These are phyloP conservation scores for Lanmaoa pseudosensibilis DNA, from an alignment of 768 basidiomycete genomes.

Conservation along the genomic window DNA sequence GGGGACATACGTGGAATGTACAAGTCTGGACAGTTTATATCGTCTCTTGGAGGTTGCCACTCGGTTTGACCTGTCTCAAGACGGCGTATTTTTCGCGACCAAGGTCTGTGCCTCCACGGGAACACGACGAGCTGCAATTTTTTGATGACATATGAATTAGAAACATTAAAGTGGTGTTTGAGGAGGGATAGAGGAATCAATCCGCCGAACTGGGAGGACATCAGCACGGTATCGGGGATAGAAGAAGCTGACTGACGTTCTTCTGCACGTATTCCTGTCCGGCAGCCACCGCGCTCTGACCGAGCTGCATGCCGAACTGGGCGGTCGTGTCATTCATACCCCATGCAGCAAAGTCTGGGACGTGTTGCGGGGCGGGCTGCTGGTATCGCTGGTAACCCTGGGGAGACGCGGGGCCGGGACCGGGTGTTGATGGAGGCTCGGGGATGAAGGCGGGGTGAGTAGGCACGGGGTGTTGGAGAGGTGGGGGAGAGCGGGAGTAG, in stretches of 20 bases:
- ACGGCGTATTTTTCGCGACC: constrained; percentile 69
- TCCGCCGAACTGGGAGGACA: constrained; percentile 62
- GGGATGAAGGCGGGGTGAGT: constrained; percentile 86
- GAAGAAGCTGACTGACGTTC: constrained; percentile 58
- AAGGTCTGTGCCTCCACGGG: constrained; percentile 91
- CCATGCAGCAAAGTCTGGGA: constrained; percentile 63
- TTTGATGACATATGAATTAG: constrained; percentile 90
- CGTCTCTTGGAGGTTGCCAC: constrained; percentile 88
- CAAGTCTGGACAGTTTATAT: constrained; percentile 93
- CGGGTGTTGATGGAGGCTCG: constrained; percentile 73
- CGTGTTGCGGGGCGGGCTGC: constrained; percentile 38
- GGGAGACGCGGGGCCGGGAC: constrained; percentile 67
- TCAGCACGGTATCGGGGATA: constrained; percentile 5
- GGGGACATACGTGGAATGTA: constrained; percentile 81
- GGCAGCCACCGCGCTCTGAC: constrained; percentile 85
- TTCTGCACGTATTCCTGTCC: constrained; percentile 96
- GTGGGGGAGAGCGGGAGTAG: constrained; percentile 65
- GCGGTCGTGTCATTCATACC: constrained; percentile 92
- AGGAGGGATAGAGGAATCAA: constrained; percentile 73
- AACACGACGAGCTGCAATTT: constrained; percentile 90
- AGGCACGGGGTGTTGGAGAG: constrained; percentile 84
- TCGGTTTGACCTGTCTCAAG: constrained; percentile 66
- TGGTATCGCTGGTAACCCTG: constrained; percentile 43
- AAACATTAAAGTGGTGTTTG: constrained; percentile 94
- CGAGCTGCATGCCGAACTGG: constrained; percentile 94